Base-by-base conservation (phyloP, 1,139 yeast species). In the Taiozyma sp. region DNA sequence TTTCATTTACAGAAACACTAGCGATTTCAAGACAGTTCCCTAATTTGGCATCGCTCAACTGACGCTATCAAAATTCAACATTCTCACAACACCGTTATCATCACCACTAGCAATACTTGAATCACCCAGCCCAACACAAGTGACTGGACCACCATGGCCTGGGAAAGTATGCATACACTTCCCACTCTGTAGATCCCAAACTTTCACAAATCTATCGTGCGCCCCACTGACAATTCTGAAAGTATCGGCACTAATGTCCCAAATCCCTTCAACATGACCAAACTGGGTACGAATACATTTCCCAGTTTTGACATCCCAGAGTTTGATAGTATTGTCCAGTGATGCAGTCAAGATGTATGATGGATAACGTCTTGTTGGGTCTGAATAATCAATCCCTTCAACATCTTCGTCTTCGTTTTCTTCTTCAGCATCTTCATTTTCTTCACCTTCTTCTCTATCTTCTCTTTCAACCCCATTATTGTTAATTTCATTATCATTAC, bases 201-300 rank as follows among this genome's bases (percentile, higher is more conserved):
- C 89, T 69, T 93, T 93, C 56, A 91, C 87, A 50, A 84, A 75
- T 57, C 90, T 79, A 70, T 93, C 98, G 65, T 92, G 97, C 1
- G 97, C 93, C 3, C 97, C 98, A 64, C 95, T 84, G 19, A 92
- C 88, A 45, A 93, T 87, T 58, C 99, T 78, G 75, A 93, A 93
- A 44, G 93, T 91, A 71, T 93, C 98, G 0, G 97, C 96, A 19
- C 93, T 90, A 54, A 93, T 87, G 43, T 93, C 89, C 97, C 98
- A 92, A 22, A 93, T 96, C 22, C 98, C 98, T 69, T 93, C 98
- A 50, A 92, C 90, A 65, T 93, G 99, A 7, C 99, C 99, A 70
- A 92, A 92, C 66, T 93, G 92, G 0, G 99, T 92, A 52, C 97
- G 77, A 22, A 90, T 81, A 64, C 98, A 92, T 66, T 82, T 81